Evolutionary conservation across 805 yeast species (phyloP).

Genomic region (Phaffomyces antillensis): DNA sequence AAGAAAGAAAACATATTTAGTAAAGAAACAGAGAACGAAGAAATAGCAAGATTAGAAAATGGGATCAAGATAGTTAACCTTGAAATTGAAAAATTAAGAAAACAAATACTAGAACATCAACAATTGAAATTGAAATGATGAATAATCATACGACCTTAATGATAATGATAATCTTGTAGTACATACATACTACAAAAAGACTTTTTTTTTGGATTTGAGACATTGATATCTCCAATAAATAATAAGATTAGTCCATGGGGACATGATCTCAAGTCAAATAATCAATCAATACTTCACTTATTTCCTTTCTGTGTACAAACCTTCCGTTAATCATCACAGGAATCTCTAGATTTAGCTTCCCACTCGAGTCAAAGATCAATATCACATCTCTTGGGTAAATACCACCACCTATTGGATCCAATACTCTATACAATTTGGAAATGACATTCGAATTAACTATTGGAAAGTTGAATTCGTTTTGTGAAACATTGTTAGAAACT

Average conservation of each 20-base stretch:
- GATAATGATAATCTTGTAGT: too few relatives aligned
- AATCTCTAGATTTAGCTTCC: constrained; percentile 11
- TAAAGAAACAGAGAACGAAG: constrained; percentile 56
- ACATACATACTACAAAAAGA: too few relatives aligned
- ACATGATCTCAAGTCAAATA: constrained; percentile 1
- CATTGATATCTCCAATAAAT: too few relatives aligned
- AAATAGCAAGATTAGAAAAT: constrained; percentile 45
- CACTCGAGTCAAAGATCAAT: constrained; percentile 17
- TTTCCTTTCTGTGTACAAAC: constrained; percentile 5
- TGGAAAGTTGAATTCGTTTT: constrained; percentile 14
- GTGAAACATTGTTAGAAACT: constrained; percentile 11
- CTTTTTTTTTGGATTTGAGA: too few relatives aligned
- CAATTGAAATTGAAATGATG: constrained; percentile 3
- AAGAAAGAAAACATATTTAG: constrained; percentile 35
- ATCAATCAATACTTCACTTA: constrained; percentile 15
- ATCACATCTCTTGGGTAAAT: constrained; percentile 22
- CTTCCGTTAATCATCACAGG: constrained; percentile 10
- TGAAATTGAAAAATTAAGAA: constrained; percentile 36
- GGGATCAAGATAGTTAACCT: constrained; percentile 38
- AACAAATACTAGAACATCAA: constrained; percentile 26
- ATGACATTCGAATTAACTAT: constrained; percentile 11
- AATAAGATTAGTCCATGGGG: too few relatives aligned
- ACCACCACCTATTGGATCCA: constrained; percentile 25
- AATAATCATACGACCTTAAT: too few relatives aligned
- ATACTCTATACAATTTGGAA: constrained; percentile 12